These are phyloP conservation scores for Fusarium equiseti DNA, from an alignment of 2,329 filamentous ascomycete genomes.

Conservation along the genomic window DNA sequence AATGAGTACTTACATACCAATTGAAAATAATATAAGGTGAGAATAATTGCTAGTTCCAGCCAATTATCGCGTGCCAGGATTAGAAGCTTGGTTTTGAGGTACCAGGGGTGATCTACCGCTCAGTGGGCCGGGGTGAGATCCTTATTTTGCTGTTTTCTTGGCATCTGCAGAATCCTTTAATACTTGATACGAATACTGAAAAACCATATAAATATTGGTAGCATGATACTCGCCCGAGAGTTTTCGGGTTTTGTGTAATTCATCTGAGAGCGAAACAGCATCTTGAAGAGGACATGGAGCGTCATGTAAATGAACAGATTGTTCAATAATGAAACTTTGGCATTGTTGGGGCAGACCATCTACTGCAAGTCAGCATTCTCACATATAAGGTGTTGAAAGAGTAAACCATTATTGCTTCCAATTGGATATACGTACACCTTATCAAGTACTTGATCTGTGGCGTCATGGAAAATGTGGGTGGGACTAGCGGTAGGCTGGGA, in stretches of 20 bases:
- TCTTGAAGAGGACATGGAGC: accelerated
- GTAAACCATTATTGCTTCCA: neutral
- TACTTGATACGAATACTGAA: neutral
- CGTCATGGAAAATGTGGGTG: neutral
- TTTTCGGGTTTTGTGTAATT: too few relatives aligned
- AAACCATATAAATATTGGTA: neutral
- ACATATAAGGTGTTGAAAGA: neutral
- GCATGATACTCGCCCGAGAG: too few relatives aligned
- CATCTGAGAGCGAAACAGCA: neutral
- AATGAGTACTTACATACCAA: too few relatives aligned
- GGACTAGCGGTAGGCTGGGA: neutral
- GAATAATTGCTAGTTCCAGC: neutral
- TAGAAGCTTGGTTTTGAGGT: neutral
- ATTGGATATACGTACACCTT: neutral
- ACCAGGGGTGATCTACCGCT: neutral
- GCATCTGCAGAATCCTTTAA: neutral
- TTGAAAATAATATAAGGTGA: neutral
- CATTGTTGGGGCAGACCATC: neutral
- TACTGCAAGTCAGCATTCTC: neutral
- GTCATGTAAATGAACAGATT: accelerated
- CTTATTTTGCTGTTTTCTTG: neutral
- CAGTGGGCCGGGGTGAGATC: neutral
- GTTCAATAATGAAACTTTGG: neutral
- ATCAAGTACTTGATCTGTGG: neutral
- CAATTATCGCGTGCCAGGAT: neutral